Percentiles rank a stretch among this genome's conserved stretches.
Conservation (phyloP, 306 rosid genomes). For the Fragaria iinumae region DNA sequence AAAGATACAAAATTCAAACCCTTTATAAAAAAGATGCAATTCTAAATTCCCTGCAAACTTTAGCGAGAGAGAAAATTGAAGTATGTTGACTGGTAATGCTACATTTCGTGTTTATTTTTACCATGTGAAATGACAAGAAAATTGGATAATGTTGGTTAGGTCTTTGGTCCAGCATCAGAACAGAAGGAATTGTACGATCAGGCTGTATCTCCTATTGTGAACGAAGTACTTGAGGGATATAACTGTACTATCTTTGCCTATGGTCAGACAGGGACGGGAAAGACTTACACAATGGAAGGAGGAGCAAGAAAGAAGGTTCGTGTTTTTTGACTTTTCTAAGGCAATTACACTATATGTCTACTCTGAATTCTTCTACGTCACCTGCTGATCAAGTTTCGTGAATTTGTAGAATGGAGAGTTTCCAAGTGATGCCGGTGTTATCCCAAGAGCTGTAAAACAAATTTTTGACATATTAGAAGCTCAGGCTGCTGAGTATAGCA, state of each 20-base stretch:
- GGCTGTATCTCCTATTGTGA: conserved; percentile 90
- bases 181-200: conserved; percentile 93
- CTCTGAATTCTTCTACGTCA: conserved; percentile 2
- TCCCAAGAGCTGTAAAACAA: conserved; percentile 95
- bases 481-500: conserved; percentile 92
- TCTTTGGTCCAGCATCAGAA: conserved; percentile 88
- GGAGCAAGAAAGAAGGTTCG: conserved; percentile 94
- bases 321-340: background rate
- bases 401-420: conserved; percentile 83
- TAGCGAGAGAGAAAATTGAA: background rate
- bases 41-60: background rate
- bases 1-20: background rate
- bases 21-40: background rate
- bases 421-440: conserved; percentile 97
- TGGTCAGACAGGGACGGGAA: conserved; percentile 99
- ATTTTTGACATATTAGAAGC: conserved; percentile 94
- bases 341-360: background rate
- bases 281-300: conserved; percentile 99
- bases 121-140: conserved; percentile 22
- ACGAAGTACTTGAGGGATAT: conserved; percentile 98
- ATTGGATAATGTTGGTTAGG: conserved; percentile 50
- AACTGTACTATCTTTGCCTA: conserved; percentile 97
- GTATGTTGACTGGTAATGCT: background rate
- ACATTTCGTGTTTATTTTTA: background rate
- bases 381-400: conserved; percentile 23